Conservation (phyloP, 2,329 filamentous ascomycete genomes). For the Fusarium sp. region DNA sequence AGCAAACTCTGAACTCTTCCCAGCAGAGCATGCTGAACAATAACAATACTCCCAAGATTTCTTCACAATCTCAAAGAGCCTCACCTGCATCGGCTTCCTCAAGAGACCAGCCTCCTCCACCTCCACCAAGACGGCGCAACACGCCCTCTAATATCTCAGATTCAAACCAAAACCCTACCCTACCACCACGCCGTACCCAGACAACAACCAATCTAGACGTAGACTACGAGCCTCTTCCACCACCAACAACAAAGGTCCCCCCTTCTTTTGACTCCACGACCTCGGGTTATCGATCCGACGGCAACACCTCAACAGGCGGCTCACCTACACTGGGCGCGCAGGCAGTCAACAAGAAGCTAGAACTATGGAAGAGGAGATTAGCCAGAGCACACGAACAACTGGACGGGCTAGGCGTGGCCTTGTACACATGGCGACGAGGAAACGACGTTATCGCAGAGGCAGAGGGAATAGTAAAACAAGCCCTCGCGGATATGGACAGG, state of each 20-base stretch:
- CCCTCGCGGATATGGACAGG: conserved; percentile 57
- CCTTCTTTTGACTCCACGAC: conserved; percentile 42
- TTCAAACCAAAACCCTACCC: conserved; percentile 35
- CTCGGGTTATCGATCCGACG: conserved; percentile 48
- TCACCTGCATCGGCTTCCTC: conserved; percentile 15
- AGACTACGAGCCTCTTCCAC: conserved; percentile 56
- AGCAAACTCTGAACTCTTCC: conserved; percentile 56
- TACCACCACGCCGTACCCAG: conserved; percentile 49
- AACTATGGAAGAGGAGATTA: conserved; percentile 77
- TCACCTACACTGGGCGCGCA: conserved; percentile 52
- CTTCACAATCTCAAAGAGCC: conserved; percentile 28
- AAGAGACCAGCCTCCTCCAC: conserved; percentile 55
- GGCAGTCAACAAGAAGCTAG: conserved; percentile 72
- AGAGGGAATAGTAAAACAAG: conserved; percentile 69
- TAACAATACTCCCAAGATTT: conserved; percentile 26
- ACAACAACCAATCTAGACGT: conserved; percentile 54
- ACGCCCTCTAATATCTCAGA: conserved; percentile 51
- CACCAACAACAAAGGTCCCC: conserved; percentile 43
- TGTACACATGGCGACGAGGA: conserved; percentile 80
- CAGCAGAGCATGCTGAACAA: conserved; percentile 46
- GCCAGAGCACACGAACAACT: conserved; percentile 71
- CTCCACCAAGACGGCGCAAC: conserved; percentile 59
- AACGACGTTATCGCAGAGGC: conserved; percentile 76
- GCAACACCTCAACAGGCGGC: conserved; percentile 48
- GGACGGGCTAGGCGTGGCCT: conserved; percentile 70